These are phyloP conservation scores for Bocquillonia castaneifolia DNA, from an alignment of 441 rosid species.

Conservation along the genomic window DNA sequence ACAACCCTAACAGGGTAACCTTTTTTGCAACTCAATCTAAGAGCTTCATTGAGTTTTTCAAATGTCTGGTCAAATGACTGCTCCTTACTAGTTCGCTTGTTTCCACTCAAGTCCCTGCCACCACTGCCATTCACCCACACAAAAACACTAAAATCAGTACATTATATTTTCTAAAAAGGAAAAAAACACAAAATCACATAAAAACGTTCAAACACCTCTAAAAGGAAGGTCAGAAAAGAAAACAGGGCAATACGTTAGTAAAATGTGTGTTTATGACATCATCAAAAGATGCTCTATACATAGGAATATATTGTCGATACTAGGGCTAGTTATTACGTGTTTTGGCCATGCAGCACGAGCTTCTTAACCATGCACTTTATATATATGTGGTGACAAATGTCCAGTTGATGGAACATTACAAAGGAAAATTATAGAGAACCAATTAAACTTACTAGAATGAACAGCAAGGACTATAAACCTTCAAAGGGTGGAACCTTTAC, in stretches of 20 bases:
- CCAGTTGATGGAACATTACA: background rate
- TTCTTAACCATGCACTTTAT: background rate
- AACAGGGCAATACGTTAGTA: too few relatives aligned
- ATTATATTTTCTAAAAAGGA: background rate
- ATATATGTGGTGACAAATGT: background rate
- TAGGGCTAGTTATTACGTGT: background rate
- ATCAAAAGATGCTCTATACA: background rate
- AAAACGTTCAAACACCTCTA: background rate
- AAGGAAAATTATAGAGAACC: background rate
- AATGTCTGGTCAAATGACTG: constrained; percentile 79
- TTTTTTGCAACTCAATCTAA: constrained; percentile 61
- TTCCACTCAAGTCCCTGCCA: constrained; percentile 76
- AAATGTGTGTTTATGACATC: too few relatives aligned
- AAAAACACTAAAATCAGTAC: background rate
- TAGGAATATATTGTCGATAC: too few relatives aligned
- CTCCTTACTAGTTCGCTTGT: constrained; percentile 62
- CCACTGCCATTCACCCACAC: constrained; percentile 40
- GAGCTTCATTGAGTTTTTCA: constrained; percentile 52
- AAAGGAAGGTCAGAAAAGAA: background rate
- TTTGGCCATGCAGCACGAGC: background rate
- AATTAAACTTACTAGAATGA: background rate
- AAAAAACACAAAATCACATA: background rate
- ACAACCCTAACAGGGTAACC: constrained; percentile 89
- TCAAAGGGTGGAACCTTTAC: background rate
- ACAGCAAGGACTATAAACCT: background rate